These are phyloP conservation scores for Wakefieldia striispora DNA, from an alignment of 768 basidiomycete species.

Conservation along the genomic window DNA sequence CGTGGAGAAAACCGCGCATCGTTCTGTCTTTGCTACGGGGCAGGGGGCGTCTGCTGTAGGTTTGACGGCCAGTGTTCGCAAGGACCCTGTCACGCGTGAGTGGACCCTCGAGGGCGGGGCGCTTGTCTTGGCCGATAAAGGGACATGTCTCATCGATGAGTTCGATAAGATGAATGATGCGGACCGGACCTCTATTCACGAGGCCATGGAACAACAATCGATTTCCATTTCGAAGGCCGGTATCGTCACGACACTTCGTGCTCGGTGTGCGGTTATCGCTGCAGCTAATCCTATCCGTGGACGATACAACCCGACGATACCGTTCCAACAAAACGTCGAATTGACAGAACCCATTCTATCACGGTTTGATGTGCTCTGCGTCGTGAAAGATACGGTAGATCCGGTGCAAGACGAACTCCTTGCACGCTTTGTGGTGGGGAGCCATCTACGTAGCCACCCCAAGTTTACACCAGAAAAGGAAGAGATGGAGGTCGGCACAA, in stretches of 20 bases:
- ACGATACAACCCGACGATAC: slow-evolving; percentile 96
- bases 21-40: slow-evolving; percentile 97
- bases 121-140: slow-evolving; percentile 97
- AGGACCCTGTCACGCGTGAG: slow-evolving; percentile 94
- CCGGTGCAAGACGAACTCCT: slow-evolving; percentile 96
- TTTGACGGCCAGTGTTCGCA: slow-evolving; percentile 97
- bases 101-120: slow-evolving; percentile 99
- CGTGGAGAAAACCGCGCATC: slow-evolving; percentile 96
- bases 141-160: slow-evolving; percentile 96
- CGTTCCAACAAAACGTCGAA: slow-evolving; percentile 98
- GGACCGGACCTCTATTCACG: slow-evolving; percentile 97
- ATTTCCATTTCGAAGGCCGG: slow-evolving; percentile 99
- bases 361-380: slow-evolving; percentile 96
- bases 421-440: slow-evolving; percentile 97
- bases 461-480: slow-evolving; percentile 84
- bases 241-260: slow-evolving; percentile 97
- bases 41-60: slow-evolving; percentile 98
- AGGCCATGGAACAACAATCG: slow-evolving; percentile 99
- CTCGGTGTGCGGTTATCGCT: slow-evolving; percentile 95
- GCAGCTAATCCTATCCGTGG: slow-evolving; percentile 98
- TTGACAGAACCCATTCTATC: slow-evolving; percentile 97
- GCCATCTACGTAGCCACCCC: slow-evolving; percentile 92
- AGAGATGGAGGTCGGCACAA: slow-evolving; percentile 91
- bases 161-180: slow-evolving; percentile 99
- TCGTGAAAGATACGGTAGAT: slow-evolving; percentile 97